Conservation (phyloP, 768 basidiomycete species). For the Naganishia kalamii region DNA sequence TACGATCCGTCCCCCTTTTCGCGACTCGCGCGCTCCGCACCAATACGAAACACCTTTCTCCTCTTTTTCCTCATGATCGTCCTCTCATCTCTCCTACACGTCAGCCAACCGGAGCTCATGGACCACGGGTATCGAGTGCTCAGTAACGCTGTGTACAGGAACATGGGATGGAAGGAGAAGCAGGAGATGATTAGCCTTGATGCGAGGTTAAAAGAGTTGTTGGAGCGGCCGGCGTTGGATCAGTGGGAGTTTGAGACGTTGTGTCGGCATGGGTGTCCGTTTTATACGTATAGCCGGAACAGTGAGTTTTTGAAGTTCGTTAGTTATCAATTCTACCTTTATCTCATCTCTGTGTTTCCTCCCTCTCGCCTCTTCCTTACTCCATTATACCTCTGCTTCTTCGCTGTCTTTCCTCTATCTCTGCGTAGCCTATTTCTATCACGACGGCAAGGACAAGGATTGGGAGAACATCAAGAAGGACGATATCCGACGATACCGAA, state of each 20-base stretch:
- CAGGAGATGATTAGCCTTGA: slow-evolving; percentile 20
- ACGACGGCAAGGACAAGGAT: slow-evolving; percentile 36
- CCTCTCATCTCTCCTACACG: slow-evolving; percentile 5
- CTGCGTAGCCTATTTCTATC: slow-evolving; percentile 35
- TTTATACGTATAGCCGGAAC: slow-evolving; percentile 38
- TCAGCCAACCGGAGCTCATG: slow-evolving; percentile 1
- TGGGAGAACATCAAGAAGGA: slow-evolving; percentile 32
- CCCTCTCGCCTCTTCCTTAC: no score
- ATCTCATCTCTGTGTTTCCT: neutral
- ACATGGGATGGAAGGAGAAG: slow-evolving; percentile 15
- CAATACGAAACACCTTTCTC: neutral
- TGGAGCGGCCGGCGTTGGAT: slow-evolving; percentile 31
- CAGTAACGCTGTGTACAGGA: slow-evolving; percentile 6
- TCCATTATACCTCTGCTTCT: no score
- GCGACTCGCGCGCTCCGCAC: neutral
- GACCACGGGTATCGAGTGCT: slow-evolving; percentile 6
- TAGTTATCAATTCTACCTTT: no score
- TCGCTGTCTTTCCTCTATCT: neutral
- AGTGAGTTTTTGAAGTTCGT: neutral
- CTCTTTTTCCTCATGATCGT: neutral
- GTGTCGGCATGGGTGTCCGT: slow-evolving; percentile 34
- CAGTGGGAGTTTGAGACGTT: slow-evolving; percentile 38
- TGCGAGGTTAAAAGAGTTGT: slow-evolving; percentile 29
- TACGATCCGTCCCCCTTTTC: slow-evolving; percentile 1
- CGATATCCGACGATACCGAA: slow-evolving; percentile 36